Evolutionary conservation across 2,329 filamentous ascomycete genomes (phyloP).

Genomic region (Tolypocladium ophioglossoides): DNA sequence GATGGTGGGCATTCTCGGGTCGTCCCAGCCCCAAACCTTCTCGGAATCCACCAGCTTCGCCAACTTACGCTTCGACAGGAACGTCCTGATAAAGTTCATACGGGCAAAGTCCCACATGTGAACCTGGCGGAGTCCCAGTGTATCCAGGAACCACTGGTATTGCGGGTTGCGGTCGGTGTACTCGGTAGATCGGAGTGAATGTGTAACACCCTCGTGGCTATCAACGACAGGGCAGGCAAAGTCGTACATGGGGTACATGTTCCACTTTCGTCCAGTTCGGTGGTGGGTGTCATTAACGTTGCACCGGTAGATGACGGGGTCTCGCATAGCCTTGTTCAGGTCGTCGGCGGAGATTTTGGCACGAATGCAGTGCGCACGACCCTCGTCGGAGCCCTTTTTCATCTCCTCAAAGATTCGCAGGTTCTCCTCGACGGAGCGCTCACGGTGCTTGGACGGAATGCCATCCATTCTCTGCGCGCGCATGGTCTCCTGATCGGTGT

Average conservation of each 20-base stretch:
- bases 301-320: conserved; percentile 95
- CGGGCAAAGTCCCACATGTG: conserved; percentile 80
- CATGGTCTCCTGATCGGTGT: conserved; percentile 86
- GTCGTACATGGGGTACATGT: conserved; percentile 82
- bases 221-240: conserved; percentile 78
- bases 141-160: conserved; percentile 77
- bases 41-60: conserved; percentile 71
- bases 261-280: conserved; percentile 69
- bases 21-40: conserved; percentile 75
- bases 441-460: conserved; percentile 69
- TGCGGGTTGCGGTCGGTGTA: conserved; percentile 81
- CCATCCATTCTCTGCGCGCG: conserved; percentile 74
- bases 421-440: conserved; percentile 71
- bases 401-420: conserved; percentile 84
- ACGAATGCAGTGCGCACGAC: conserved; percentile 79
- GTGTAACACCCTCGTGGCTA: conserved; percentile 70
- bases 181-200: conserved; percentile 74
- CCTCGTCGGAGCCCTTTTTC: conserved; percentile 74
- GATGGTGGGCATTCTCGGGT: conserved; percentile 77
- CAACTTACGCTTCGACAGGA: conserved; percentile 78
- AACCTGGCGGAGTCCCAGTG: conserved; percentile 62
- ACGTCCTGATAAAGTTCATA: conserved; percentile 75
- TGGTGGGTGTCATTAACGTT: conserved; percentile 61
- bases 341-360: conserved; percentile 89
- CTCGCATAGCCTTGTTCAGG: conserved; percentile 89